Base-by-base conservation (phyloP, 495 filamentous ascomycete species). In the Margaritispora aquatica region DNA sequence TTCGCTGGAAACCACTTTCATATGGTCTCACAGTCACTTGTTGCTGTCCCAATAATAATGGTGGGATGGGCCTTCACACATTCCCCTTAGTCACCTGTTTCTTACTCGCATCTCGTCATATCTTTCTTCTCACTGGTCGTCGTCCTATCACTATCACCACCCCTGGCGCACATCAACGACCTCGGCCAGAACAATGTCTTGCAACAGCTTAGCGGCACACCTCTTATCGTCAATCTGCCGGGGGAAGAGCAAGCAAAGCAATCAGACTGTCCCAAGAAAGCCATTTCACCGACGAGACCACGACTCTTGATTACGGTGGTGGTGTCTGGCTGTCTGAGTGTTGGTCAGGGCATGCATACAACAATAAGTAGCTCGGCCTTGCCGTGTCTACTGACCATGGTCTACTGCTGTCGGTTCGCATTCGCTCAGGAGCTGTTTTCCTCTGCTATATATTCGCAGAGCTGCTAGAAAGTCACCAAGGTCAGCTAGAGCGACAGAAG, bases 161-260 rank as follows among this genome's bases (percentile, higher is more conserved):
- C 38, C 38, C 38, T 44, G 17, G 10, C 38, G 38, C 38, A 15
- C 38, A 44, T 44, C 38, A 44, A 5, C 38, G 17, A n/a, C 38
- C 38, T 44, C 38, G 38, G 38, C 38, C 38, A 44, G 38, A 44
- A 44, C 38, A 44, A 44, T 44, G 38, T 44, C 38, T 44, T 44
- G 38, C 38, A 44, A 44, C 19, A 26, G 49, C 48, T 31, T 53
- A 47, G 50, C 29, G 49, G 9, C 17, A 38, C 17, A 53, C n/a
- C 48, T 59, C 57, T 59, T 59, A 59, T 59, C 57, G 57, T 49
- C 27, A 59, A 31, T 31, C 57, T 59, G 49, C 46, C 57, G 54
- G 49, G 57, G 48, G n/a, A n/a, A 9, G 22, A 53, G 57, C 57
- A 59, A 53, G 46, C 57, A 59, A 24, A 24, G 31, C 48, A 23